Evolutionary conservation across 2,329 filamentous ascomycete genomes (phyloP).

Genomic region (Epichloe amarillans): DNA sequence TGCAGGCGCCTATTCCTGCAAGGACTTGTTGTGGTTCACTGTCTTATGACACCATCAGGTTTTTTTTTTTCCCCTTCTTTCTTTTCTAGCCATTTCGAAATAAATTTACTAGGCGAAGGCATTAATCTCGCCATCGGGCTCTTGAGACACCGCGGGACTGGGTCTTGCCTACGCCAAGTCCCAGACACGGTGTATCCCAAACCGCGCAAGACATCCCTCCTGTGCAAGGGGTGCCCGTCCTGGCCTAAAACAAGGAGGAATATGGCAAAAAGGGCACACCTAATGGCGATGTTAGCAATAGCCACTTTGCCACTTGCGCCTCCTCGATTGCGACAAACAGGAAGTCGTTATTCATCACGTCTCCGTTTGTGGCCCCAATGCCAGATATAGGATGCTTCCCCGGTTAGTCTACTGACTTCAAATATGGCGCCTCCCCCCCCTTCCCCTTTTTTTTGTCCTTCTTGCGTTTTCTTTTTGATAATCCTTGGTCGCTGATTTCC

Average conservation of each 20-base stretch:
- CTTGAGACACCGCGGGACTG: neutral
- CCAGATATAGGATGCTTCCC: conserved; percentile 1
- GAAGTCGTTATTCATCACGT: neutral
- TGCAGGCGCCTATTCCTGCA: neutral
- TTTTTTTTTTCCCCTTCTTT: too few relatives aligned
- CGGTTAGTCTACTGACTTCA: neutral
- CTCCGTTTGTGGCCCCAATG: conserved; percentile 1
- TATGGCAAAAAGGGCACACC: neutral
- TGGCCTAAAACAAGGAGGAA: neutral
- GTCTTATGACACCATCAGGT: neutral
- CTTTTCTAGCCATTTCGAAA: neutral
- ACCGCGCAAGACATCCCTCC: neutral
- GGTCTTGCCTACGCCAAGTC: neutral
- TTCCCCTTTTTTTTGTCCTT: neutral
- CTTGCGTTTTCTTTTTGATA: neutral
- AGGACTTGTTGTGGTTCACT: neutral
- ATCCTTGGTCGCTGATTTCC: neutral
- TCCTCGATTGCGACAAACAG: neutral
- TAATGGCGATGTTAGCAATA: neutral
- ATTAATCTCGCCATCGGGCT: neutral
- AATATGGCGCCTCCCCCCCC: neutral
- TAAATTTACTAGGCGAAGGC: neutral
- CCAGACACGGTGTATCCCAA: neutral
- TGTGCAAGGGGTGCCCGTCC: neutral
- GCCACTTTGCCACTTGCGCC: neutral